These are phyloP conservation scores for Serendipita indica DNA, from an alignment of 768 basidiomycete genomes.

Conservation along the genomic window DNA sequence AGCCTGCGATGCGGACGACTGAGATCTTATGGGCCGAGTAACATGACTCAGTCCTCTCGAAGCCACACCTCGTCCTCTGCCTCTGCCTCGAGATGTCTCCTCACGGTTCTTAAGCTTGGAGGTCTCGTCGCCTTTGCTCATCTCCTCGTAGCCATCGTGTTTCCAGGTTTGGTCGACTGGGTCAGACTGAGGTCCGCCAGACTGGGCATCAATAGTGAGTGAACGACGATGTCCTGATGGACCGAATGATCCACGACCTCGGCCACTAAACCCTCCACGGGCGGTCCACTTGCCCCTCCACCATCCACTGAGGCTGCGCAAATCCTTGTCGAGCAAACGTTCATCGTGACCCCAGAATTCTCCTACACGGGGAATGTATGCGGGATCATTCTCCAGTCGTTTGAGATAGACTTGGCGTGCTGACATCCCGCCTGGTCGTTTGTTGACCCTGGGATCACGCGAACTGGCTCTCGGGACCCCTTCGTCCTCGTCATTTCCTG, in stretches of 20 bases:
- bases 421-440: slow-evolving; percentile 36
- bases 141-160: slow-evolving; percentile 80
- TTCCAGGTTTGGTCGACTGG: slow-evolving; percentile 62
- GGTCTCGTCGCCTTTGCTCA: slow-evolving; percentile 60
- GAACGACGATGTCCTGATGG: slow-evolving; percentile 13
- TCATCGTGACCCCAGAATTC: slow-evolving; percentile 95
- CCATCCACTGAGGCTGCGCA: slow-evolving; percentile 73
- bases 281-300: slow-evolving; percentile 71
- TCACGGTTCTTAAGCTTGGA: slow-evolving; percentile 28
- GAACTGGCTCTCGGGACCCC: slow-evolving; percentile 16
- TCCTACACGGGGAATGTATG: slow-evolving; percentile 79
- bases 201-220: neutral
- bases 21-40: slow-evolving; percentile 14
- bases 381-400: slow-evolving; percentile 68
- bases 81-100: slow-evolving; percentile 27
- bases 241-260: slow-evolving; percentile 31
- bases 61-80: slow-evolving; percentile 16
- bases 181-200: slow-evolving; percentile 21
- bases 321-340: slow-evolving; percentile 65
- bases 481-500: slow-evolving; percentile 11
- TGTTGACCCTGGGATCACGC: slow-evolving; percentile 13
- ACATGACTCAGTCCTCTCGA: slow-evolving; percentile 17
- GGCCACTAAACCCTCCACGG: slow-evolving; percentile 34
- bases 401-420: slow-evolving; percentile 80
- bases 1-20: slow-evolving; percentile 15